Evolutionary conservation across 495 filamentous ascomycete genomes (phyloP).

Genomic region (Talaromyces borbonicus): DNA sequence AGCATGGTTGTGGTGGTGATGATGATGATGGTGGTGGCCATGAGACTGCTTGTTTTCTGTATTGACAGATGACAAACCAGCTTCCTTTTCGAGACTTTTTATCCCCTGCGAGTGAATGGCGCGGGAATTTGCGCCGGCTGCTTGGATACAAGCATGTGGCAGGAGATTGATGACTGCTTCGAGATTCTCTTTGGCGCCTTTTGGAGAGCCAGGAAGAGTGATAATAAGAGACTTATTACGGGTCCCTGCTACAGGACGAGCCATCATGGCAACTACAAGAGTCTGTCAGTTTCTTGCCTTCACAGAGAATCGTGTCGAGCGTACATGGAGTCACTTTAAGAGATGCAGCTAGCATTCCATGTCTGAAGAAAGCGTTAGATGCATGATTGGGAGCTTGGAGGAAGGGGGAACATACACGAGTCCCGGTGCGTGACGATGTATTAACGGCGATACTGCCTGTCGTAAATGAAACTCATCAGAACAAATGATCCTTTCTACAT

Average conservation of each 20-base stretch:
- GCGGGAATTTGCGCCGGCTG: conserved; percentile 73
- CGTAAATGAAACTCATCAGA: conserved; percentile 5
- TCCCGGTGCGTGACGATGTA: conserved; percentile 82
- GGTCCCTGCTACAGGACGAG: conserved; percentile 84
- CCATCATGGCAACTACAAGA: conserved; percentile 84
- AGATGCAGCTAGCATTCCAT: conserved; percentile 88
- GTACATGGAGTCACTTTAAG: conserved; percentile 80
- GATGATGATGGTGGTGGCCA: conserved; percentile 38
- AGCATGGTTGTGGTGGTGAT: conserved; percentile 49
- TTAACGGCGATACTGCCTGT: conserved; percentile 67
- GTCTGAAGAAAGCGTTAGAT: conserved; percentile 39
- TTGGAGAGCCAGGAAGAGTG: conserved; percentile 89
- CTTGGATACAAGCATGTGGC: conserved; percentile 88
- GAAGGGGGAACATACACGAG: conserved; percentile 54
- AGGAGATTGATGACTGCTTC: conserved; percentile 78
- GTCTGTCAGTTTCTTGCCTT: conserved; percentile 12
- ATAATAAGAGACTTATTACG: conserved; percentile 76
- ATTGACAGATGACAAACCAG: conserved; percentile 44
- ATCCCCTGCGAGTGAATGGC: conserved; percentile 70
- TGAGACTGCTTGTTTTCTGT: conserved; percentile 22
- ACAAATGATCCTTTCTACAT: not conserved
- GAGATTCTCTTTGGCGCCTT: conserved; percentile 96
- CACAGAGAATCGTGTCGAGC: conserved; percentile 19
- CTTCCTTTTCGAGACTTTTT: conserved; percentile 74
- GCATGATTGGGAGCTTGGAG: conserved; percentile 6